Percentiles rank a stretch among this genome's conserved stretches.
Evolutionary conservation across 2,329 filamentous ascomycete genomes (phyloP).

Genomic region (Diaporthe vexans): DNA sequence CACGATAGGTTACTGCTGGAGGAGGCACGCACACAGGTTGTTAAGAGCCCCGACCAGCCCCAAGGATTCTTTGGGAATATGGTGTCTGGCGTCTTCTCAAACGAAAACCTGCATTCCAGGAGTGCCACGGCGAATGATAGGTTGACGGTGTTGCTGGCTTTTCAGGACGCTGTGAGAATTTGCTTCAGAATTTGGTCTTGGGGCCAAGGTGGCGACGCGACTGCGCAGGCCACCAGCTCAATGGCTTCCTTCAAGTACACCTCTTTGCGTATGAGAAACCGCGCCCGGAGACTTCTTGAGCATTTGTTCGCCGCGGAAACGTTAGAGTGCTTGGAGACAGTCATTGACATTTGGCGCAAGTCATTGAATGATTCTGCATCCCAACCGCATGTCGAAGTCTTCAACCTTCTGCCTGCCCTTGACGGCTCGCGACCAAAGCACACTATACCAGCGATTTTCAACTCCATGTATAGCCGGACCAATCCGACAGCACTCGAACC

Average conservation of each 20-base stretch:
- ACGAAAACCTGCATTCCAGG: conserved; percentile 81
- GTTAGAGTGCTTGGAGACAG: conserved; percentile 91
- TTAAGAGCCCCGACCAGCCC: conserved; percentile 85
- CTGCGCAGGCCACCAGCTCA: conserved; percentile 74
- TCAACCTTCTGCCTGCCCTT: conserved; percentile 89
- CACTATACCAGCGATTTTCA: conserved; percentile 93
- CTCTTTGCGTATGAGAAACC: conserved; percentile 89
- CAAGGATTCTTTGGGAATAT: conserved; percentile 95
- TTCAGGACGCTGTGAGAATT: conserved; percentile 93
- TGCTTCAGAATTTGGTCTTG: conserved; percentile 97
- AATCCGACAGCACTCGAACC: conserved; percentile 86
- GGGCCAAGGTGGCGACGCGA: conserved; percentile 76
- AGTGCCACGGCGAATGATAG: conserved; percentile 92
- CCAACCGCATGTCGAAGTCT: conserved; percentile 74
- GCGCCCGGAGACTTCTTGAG: conserved; percentile 88
- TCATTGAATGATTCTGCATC: conserved; percentile 60
- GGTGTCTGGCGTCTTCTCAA: conserved; percentile 90
- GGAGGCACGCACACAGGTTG: conserved; percentile 76
- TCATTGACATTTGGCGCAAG: conserved; percentile 85
- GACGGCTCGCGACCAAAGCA: conserved; percentile 93
- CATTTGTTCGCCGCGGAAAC: conserved; percentile 94
- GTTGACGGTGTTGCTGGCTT: conserved; percentile 93
- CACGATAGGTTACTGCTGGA: conserved; percentile 86
- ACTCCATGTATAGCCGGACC: conserved; percentile 94
- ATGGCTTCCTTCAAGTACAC: conserved; percentile 91